These are phyloP conservation scores for Escovopsis weberi DNA, from an alignment of 2,329 filamentous ascomycete species.

Conservation along the genomic window DNA sequence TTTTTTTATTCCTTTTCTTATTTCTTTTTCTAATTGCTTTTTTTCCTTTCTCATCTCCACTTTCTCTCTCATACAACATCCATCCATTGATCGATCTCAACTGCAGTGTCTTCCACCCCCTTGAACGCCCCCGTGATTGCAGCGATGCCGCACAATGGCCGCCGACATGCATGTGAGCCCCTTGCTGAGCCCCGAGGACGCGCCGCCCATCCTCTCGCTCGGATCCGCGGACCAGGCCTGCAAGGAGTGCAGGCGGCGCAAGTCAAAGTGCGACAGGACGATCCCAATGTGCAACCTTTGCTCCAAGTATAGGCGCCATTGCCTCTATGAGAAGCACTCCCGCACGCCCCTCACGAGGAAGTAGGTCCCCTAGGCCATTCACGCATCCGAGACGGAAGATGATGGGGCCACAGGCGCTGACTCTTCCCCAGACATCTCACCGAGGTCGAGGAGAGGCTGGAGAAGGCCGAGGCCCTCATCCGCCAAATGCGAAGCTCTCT, in stretches of 20 bases:
- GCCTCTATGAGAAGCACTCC: conserved; percentile 33
- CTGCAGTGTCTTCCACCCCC: too few species aligned
- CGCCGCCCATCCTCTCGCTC: background rate
- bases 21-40: too few species aligned
- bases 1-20: too few species aligned
- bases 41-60: too few species aligned
- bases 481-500: conserved; percentile 16
- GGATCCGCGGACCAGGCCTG: conserved; percentile 19
- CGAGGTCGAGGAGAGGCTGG: conserved; percentile 27
- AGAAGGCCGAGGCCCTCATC: conserved; percentile 18
- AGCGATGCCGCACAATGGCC: too few species aligned
- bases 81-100: too few species aligned
- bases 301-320: conserved; percentile 28
- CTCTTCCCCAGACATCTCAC: conserved; percentile 21
- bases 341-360: conserved; percentile 32
- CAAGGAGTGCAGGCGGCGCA: conserved; percentile 26
- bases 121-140: too few species aligned
- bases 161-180: too few species aligned
- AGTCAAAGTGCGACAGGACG: conserved; percentile 23
- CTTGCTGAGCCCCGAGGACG: background rate
- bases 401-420: background rate
- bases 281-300: conserved; percentile 26
- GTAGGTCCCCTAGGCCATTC: conserved; percentile 10
- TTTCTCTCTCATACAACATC: too few species aligned
- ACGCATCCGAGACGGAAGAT: background rate